Conservation (phyloP, 1,284 basidiomycete genomes). For the Papiliotrema fonsecae region DNA sequence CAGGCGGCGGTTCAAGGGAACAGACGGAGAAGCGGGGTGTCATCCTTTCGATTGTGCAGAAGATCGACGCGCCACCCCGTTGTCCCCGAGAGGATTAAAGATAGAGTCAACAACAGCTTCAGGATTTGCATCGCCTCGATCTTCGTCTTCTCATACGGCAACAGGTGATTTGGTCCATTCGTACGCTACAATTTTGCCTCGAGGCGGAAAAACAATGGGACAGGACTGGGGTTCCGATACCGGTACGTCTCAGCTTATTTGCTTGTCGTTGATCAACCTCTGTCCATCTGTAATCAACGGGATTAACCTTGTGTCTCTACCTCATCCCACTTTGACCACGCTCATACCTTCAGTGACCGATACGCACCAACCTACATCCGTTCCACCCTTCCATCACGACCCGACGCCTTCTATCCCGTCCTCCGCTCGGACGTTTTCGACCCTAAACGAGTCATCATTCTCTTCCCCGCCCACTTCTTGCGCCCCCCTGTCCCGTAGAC, state of each 20-base stretch:
- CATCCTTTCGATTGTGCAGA: background rate
- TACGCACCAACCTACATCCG: background rate
- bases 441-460: conserved; percentile 5
- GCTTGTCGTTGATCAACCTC: background rate
- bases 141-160: background rate
- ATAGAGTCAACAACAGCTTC: background rate
- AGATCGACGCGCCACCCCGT: background rate
- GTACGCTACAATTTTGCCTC: background rate
- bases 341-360: background rate
- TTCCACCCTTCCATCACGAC: conserved; percentile 15
- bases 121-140: background rate
- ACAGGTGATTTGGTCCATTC: background rate
- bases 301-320: background rate
- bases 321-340: background rate
- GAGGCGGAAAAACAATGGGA: background rate
- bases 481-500: conserved; percentile 13
- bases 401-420: conserved; percentile 18
- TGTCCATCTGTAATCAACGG: background rate
- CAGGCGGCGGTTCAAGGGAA: too few species aligned
- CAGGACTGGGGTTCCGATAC: background rate
- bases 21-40: background rate
- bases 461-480: conserved; percentile 16
- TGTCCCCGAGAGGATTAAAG: background rate
- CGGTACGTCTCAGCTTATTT: background rate
- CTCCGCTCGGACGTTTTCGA: conserved; percentile 19